These are phyloP conservation scores for Diplodia corticola DNA, from an alignment of 2,329 filamentous ascomycete genomes.

Conservation along the genomic window DNA sequence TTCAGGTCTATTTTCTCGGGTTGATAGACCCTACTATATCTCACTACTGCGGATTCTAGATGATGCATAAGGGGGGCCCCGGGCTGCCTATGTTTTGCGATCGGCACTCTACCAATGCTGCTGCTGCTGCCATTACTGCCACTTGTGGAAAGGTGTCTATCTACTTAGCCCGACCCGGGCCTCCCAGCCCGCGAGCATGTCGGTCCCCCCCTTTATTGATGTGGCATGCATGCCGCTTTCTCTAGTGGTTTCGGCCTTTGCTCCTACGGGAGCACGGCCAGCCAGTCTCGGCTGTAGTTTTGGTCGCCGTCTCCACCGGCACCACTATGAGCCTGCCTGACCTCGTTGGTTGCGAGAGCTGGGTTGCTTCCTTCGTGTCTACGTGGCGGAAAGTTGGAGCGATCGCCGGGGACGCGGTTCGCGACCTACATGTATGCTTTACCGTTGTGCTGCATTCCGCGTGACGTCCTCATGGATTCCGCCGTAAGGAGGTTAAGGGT, in stretches of 20 bases:
- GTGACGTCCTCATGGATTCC: too few species aligned
- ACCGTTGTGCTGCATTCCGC: too few species aligned
- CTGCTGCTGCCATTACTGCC: neutral
- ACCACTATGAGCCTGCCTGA: neutral
- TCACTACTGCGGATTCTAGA: neutral
- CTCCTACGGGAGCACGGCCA: too few species aligned
- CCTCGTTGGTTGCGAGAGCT: neutral
- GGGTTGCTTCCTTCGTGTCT: neutral
- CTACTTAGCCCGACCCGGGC: neutral
- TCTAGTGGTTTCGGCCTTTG: neutral
- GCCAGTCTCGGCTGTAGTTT: neutral
- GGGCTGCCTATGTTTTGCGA: neutral
- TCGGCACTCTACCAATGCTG: neutral
- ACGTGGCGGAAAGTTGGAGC: neutral
- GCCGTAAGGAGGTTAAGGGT: too few species aligned
- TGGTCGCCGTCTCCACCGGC: neutral
- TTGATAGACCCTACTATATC: neutral
- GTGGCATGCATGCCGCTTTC: neutral
- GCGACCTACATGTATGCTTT: too few species aligned
- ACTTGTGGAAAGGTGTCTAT: neutral
- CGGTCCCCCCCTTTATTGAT: neutral
- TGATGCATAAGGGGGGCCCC: too few species aligned
- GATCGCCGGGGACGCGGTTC: neutral
- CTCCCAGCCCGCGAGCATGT: neutral
- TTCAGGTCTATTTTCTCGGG: neutral